A percentile compares a stretch with the other conserved stretches of the same genome.
These are phyloP conservation scores for Fraxinus nigra DNA, from an alignment of 305 asterid genomes.

Conservation along the genomic window DNA sequence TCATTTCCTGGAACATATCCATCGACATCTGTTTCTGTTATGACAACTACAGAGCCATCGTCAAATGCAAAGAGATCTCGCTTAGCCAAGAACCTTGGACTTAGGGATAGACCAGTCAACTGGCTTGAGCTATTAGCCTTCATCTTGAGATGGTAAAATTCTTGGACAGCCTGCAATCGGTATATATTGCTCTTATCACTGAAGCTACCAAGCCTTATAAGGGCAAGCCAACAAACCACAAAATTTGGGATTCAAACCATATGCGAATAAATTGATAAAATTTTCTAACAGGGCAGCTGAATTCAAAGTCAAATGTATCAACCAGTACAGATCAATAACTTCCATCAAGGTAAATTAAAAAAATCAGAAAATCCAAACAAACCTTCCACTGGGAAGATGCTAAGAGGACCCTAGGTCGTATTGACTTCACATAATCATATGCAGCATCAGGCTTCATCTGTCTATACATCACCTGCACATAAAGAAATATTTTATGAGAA, in stretches of 20 bases:
- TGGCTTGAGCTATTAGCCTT: slow-evolving; percentile 18
- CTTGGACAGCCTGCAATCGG: slow-evolving; percentile 51
- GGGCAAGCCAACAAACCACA: background rate
- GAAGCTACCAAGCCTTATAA: background rate
- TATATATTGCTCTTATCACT: background rate
- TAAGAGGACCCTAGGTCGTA: slow-evolving; percentile 63
- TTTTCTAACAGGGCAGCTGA: background rate
- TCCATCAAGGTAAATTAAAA: background rate
- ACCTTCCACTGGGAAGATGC: slow-evolving; percentile 70
- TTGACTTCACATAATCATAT: slow-evolving; percentile 59
- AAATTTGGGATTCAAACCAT: background rate
- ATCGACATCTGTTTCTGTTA: slow-evolving; percentile 49
- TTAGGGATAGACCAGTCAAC: background rate
- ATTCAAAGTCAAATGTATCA: background rate
- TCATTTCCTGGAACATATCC: slow-evolving; percentile 41
- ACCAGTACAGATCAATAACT: background rate
- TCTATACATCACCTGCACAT: slow-evolving; percentile 53
- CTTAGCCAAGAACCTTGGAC: slow-evolving; percentile 28
- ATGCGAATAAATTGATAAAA: background rate
- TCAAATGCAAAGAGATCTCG: slow-evolving; percentile 41
- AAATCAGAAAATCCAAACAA: background rate
- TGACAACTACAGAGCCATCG: slow-evolving; percentile 53
- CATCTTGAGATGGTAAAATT: slow-evolving; percentile 35
- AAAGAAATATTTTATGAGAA: slow-evolving; percentile 1
- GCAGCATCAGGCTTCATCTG: slow-evolving; percentile 65